Conservation (phyloP, 2,329 filamentous ascomycete species). For the Allantophomopsis cytisporea region DNA sequence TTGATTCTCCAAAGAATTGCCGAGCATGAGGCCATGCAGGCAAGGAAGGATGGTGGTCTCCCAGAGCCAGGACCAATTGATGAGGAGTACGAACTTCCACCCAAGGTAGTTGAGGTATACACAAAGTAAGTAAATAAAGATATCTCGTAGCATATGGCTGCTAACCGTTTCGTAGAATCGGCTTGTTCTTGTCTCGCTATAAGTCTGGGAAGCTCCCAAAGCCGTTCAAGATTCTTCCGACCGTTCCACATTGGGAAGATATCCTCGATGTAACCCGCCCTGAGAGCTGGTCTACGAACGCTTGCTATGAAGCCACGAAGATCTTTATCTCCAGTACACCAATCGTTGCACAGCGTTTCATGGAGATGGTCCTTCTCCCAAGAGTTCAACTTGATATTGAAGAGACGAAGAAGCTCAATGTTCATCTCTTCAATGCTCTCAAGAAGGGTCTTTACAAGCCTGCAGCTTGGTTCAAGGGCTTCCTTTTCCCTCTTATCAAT, state of each 20-base stretch:
- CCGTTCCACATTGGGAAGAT: constrained; percentile 83
- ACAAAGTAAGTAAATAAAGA: constrained; percentile 47
- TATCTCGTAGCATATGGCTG: constrained; percentile 1
- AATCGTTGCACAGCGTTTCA: constrained; percentile 66
- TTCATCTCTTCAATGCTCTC: constrained; percentile 86
- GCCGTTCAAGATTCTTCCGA: constrained; percentile 92
- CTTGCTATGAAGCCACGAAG: constrained; percentile 76
- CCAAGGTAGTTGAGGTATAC: constrained; percentile 89
- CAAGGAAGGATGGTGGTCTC: constrained; percentile 17
- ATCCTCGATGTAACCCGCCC: constrained; percentile 77
- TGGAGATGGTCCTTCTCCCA: constrained; percentile 77
- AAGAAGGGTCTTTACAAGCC: constrained; percentile 93
- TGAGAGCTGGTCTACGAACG: constrained; percentile 61
- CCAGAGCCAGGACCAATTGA: constrained; percentile 33
- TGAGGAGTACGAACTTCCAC: constrained; percentile 75
- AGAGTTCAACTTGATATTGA: constrained; percentile 88
- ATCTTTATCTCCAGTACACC: constrained; percentile 85
- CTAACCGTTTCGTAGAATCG: constrained; percentile 41
- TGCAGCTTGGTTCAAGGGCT: constrained; percentile 90
- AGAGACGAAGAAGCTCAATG: constrained; percentile 88
- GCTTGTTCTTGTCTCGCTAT: constrained; percentile 79
- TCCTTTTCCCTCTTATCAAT: constrained; percentile 79
- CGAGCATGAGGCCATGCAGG: constrained; percentile 65
- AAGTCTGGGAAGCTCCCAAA: constrained; percentile 95
- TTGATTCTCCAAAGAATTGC: constrained; percentile 92